Conservation (phyloP, 2,329 filamentous ascomycete species). For the Trichoderma koningiopsis region DNA sequence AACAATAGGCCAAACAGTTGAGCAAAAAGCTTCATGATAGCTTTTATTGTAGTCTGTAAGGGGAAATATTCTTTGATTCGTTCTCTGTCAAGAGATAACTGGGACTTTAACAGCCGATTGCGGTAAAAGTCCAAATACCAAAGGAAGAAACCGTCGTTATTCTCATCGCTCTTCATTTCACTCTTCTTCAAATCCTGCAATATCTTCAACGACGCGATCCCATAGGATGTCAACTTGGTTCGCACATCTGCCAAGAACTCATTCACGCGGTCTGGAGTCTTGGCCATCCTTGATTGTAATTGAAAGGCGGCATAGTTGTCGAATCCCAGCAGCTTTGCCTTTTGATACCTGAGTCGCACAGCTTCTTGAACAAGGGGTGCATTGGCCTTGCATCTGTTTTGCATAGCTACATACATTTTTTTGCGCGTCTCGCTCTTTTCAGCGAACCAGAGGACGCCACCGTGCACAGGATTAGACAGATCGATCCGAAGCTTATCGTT, state of each 20-base stretch:
- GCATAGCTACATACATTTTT: background rate
- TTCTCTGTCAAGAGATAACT: background rate
- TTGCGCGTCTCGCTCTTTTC: background rate
- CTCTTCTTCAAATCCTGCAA: background rate
- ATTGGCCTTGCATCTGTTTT: background rate
- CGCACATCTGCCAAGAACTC: background rate
- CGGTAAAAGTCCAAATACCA: background rate
- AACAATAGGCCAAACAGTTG: background rate
- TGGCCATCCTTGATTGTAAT: background rate
- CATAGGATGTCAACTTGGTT: background rate
- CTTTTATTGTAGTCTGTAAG: background rate
- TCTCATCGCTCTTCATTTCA: background rate
- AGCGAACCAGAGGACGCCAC: background rate
- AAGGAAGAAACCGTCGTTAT: background rate
- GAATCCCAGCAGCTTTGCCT: background rate
- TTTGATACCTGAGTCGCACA: background rate
- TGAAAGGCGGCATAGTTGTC: background rate
- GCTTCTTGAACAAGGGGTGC: background rate
- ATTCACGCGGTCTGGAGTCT: background rate
- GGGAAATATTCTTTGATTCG: background rate
- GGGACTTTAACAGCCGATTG: background rate
- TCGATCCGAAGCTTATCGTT: background rate
- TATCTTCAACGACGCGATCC: background rate
- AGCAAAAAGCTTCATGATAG: background rate
- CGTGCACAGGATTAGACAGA: background rate